These are phyloP conservation scores for sunflower (Helianthus annuus) DNA, from an alignment of 129 eudicot species.

Conservation along the genomic window DNA sequence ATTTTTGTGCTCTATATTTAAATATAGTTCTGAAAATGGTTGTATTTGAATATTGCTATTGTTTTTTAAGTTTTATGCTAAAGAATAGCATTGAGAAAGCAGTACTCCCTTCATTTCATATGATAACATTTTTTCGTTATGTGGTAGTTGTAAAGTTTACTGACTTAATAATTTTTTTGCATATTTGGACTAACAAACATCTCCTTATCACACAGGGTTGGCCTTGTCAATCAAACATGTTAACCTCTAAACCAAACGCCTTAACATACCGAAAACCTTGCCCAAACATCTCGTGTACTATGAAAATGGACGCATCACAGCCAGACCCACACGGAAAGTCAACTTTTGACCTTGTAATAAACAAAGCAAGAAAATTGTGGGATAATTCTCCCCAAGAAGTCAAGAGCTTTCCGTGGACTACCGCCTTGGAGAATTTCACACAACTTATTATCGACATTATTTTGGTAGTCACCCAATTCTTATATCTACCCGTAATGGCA, in stretches of 20 bases:
- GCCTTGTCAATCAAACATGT: conserved; percentile 28
- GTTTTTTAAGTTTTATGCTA: background rate
- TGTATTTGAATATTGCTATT: background rate
- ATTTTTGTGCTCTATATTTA: background rate
- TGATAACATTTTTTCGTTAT: background rate
- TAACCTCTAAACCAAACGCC: conserved; percentile 32
- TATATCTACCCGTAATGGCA: conserved; percentile 61
- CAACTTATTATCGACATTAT: conserved; percentile 71
- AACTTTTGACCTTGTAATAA: conserved; percentile 42
- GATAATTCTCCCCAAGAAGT: conserved; percentile 72
- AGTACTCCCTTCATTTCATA: background rate
- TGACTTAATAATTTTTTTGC: background rate
- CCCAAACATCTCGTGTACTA: conserved; percentile 43
- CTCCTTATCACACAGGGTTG: conserved; percentile 42
- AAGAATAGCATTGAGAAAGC: background rate
- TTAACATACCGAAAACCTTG: conserved; percentile 23
- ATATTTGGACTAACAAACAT: conserved; percentile 10
- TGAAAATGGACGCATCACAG: conserved; percentile 64
- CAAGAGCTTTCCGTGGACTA: conserved; percentile 81
- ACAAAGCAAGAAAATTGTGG: conserved; percentile 65
- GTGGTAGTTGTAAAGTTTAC: background rate
- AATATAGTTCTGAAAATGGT: background rate
- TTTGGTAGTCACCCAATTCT: conserved; percentile 57
- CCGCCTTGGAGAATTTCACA: conserved; percentile 59
- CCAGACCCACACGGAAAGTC: conserved; percentile 55